These are phyloP conservation scores for Fraxinus xanthoxyloides DNA, from an alignment of 305 asterid genomes.

Conservation along the genomic window DNA sequence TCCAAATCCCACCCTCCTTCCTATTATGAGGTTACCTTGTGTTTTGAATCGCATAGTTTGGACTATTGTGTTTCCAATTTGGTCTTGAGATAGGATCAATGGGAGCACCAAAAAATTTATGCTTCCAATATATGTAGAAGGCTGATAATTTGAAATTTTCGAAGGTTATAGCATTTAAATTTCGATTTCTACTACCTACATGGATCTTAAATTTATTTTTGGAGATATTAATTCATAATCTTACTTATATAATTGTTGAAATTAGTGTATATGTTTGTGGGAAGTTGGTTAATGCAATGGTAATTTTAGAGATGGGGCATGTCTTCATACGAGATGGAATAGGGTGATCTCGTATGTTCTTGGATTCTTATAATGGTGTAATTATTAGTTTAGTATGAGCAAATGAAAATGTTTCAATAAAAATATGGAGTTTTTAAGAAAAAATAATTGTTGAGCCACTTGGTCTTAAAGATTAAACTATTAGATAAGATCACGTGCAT, in stretches of 20 bases:
- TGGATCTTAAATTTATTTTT: neutral
- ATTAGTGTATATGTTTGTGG: neutral
- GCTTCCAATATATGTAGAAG: neutral
- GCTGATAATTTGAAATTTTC: neutral
- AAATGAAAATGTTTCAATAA: neutral
- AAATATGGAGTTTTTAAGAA: neutral
- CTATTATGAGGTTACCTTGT: neutral
- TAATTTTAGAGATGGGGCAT: neutral
- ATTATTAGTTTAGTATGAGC: neutral
- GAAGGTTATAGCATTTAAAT: neutral
- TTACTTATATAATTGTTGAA: neutral
- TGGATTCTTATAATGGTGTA: neutral
- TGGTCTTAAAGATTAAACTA: neutral
- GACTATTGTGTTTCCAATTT: neutral
- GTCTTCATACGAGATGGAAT: neutral
- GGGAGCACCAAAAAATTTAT: neutral
- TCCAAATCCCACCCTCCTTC: neutral
- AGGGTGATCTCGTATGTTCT: neutral
- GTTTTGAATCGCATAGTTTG: neutral
- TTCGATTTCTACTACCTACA: neutral
- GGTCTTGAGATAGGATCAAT: neutral
- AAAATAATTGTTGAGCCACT: neutral
- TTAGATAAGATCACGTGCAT: neutral
- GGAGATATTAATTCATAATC: neutral
- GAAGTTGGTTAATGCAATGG: neutral